phyloP scores from a whole-genome alignment of 805 yeast species.

The Zygosaccharomyces bisporus region DNA sequence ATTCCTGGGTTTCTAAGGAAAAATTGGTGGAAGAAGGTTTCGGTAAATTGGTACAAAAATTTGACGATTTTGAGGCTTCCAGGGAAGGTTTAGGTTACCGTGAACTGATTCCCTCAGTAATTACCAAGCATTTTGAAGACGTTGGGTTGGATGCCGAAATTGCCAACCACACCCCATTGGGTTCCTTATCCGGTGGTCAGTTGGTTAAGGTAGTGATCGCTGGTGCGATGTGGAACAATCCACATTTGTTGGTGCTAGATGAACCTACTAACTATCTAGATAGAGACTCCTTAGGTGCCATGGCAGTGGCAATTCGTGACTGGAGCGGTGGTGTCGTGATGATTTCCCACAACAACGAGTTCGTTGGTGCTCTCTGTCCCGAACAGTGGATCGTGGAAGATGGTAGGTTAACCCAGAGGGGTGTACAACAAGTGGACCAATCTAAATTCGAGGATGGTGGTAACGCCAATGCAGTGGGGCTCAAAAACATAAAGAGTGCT shows the following conservation, averaged over 20 bases:
- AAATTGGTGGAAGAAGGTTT: conserved; percentile 77
- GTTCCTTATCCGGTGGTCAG: conserved; percentile 96
- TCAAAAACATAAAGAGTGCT: conserved; percentile 46
- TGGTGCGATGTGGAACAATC: conserved; percentile 99
- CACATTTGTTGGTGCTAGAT: conserved; percentile 91
- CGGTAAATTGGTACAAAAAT: conserved; percentile 86
- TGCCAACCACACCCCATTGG: conserved; percentile 97
- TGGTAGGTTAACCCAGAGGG: conserved; percentile 83
- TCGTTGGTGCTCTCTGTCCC: conserved; percentile 95
- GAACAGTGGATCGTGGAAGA: conserved; percentile 98
- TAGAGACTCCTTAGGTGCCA: conserved; percentile 95
- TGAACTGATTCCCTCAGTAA: conserved; percentile 85
- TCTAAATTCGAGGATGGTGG: conserved; percentile 81
- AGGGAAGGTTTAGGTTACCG: conserved; percentile 99
- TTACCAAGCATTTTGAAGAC: conserved; percentile 94
- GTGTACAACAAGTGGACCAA: conserved; percentile 68
- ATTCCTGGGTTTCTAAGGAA: conserved; percentile 90
- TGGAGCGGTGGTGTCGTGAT: conserved; percentile 98
- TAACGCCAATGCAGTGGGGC: conserved; percentile 46
- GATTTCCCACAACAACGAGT: conserved; percentile 97
- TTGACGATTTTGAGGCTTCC: conserved; percentile 98
- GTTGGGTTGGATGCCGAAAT: conserved; percentile 97
- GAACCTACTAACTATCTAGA: conserved; percentile 98
- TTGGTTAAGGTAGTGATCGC: conserved; percentile 97
- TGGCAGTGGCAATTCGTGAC: conserved; percentile 95